phyloP scores from a whole-genome alignment of 1,284 basidiomycete species.

The Vanrija sp. region DNA sequence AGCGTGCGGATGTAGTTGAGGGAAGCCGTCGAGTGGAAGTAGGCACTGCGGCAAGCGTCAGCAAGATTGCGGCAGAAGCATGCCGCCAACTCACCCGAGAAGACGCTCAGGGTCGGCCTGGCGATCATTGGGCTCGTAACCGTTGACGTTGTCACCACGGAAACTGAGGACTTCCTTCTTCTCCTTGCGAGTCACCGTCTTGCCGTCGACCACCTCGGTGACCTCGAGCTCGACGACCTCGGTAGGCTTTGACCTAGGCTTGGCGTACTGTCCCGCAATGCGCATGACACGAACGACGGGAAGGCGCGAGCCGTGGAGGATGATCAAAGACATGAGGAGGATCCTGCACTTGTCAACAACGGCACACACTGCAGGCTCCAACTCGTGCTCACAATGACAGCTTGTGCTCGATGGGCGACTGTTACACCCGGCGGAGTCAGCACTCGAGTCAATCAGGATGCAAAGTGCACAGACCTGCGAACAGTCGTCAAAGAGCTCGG shows the following conservation, averaged over 20 bases:
- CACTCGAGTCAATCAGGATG: neutral
- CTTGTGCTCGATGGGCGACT: slow-evolving; percentile 91
- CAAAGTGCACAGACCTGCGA: slow-evolving; percentile 61
- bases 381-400: slow-evolving; percentile 64
- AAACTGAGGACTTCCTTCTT: slow-evolving; percentile 43
- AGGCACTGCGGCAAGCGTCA: slow-evolving; percentile 59
- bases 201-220: slow-evolving; percentile 34
- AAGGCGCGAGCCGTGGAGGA: slow-evolving; percentile 86
- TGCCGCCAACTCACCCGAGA: slow-evolving; percentile 49
- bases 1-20: slow-evolving; percentile 88
- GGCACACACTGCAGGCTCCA: too few species aligned
- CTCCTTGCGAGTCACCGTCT: slow-evolving; percentile 35
- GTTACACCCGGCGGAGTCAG: neutral
- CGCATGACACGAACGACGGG: slow-evolving; percentile 90
- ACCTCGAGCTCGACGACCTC: slow-evolving; percentile 67
- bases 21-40: slow-evolving; percentile 92
- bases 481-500: slow-evolving; percentile 88
- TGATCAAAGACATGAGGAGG: slow-evolving; percentile 89
- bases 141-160: slow-evolving; percentile 96
- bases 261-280: slow-evolving; percentile 95
- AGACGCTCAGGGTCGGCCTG: slow-evolving; percentile 82
- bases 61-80: neutral
- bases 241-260: slow-evolving; percentile 82
- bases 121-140: slow-evolving; percentile 66
- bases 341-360: slow-evolving; percentile 50